Percentiles rank a stretch among this genome's conserved stretches.
Conservation (phyloP, 1,284 basidiomycete genomes). For the Spongispora temasekensis region DNA sequence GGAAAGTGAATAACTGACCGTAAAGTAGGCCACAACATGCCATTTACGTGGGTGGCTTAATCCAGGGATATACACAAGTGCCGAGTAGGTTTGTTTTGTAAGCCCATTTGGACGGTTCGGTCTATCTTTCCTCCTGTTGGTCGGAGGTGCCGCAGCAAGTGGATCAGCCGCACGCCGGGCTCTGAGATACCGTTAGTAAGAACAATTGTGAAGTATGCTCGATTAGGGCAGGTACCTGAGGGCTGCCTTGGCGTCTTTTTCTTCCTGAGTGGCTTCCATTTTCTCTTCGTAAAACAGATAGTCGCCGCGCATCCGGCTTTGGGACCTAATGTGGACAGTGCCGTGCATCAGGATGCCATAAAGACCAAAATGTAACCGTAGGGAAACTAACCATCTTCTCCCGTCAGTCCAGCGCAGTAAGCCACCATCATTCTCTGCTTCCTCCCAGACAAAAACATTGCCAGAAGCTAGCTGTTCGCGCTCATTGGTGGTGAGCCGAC, state of each 20-base stretch:
- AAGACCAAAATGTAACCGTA: constrained; percentile 3
- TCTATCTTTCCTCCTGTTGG: constrained; percentile 66
- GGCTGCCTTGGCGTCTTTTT: constrained; percentile 71
- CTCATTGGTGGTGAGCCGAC: constrained; percentile 65
- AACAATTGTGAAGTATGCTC: constrained; percentile 1
- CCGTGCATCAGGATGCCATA: constrained; percentile 2
- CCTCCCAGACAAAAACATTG: constrained; percentile 82
- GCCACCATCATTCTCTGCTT: constrained; percentile 76
- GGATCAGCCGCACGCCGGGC: constrained; percentile 65
- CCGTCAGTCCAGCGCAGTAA: constrained; percentile 78
- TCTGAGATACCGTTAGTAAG: constrained; percentile 34
- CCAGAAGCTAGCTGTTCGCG: constrained; percentile 68
- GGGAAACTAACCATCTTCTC: constrained; percentile 65
- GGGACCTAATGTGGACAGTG: constrained; percentile 55
- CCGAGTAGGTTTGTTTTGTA: constrained; percentile 80
- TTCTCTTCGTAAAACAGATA: constrained; percentile 81
- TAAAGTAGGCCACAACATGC: constrained; percentile 80
- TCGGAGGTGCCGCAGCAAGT: constrained; percentile 51
- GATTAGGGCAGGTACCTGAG: constrained; percentile 49
- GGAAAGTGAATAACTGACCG: constrained; percentile 44
- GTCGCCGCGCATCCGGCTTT: constrained; percentile 79
- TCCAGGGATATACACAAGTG: constrained; percentile 62
- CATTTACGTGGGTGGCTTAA: constrained; percentile 62
- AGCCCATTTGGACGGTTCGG: constrained; percentile 73
- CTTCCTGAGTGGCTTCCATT: constrained; percentile 72